Evolutionary conservation across 257 asterid genomes (phyloP), one percentile per base, ranked within the genome.

Genomic region (Verbena officinalis): DNA sequence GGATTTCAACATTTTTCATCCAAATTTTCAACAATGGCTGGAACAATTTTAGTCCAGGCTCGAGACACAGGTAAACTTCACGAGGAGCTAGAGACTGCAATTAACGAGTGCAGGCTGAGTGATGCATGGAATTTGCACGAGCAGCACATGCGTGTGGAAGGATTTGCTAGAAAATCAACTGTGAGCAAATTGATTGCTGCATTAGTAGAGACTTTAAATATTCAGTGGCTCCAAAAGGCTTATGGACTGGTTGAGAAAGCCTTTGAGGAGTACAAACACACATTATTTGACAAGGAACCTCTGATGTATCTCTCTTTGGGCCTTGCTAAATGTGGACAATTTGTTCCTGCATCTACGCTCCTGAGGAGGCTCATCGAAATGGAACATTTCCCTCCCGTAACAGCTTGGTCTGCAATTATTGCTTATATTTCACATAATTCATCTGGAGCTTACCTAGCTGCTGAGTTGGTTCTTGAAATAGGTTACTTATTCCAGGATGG

Each of bases 401-500:
- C 80, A 54, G 95, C 79, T 13, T 93, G 99, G 97, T 85, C 96
- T 56, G 88, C 91, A 10, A 73, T 87, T 45, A 60, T 93, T 13
- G 92, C 83, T 68, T 74, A 84, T 59, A 90, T 93, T 95, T 66
- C 95, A 15, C 77, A 72, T 55, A 77, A 81, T 57, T 68, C 86
- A 20, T 55, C 82, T 31, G 99, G 99, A 63, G 82, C 95, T 8
- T 90, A 77, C 58, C 83, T 93, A 58, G 91, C 92, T 4, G 95
- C 87, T 62, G 96, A 93, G 52, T 78, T 93, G 82, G 81, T 88
- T 69, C 86, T 84, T 62, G 99, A 93, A 70, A 90, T 90, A 30
- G 96, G 99, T 69, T 93, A 84, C 80, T 74, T 84, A 70, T 93
- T 87, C 76, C 91, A 87, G 60, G 95, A 90, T 19, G 95, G 92